phyloP scores from a whole-genome alignment of 441 rosid genomes.

The Lepidium campestre region DNA sequence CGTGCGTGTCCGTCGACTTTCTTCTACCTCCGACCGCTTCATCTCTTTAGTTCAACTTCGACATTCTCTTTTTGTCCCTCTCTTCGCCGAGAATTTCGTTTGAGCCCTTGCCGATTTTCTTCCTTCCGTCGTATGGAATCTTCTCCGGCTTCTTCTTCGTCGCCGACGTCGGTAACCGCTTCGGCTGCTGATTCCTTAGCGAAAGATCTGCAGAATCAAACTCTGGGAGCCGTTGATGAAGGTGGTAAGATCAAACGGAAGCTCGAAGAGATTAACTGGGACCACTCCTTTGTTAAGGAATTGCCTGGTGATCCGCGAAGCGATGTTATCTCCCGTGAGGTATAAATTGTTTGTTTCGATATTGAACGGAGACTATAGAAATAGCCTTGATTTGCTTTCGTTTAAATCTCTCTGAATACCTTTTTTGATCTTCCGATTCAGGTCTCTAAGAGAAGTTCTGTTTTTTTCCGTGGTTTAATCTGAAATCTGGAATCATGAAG shows the following conservation, averaged over 20 bases:
- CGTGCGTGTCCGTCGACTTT: slow-evolving; percentile 30
- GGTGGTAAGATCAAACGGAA: slow-evolving; percentile 15
- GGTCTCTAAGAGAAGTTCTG: background rate
- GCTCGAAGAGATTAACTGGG: slow-evolving; percentile 87
- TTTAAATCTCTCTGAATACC: background rate
- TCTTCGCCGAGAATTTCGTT: slow-evolving; percentile 16
- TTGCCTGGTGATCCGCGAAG: slow-evolving; percentile 79
- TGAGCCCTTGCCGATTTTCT: slow-evolving; percentile 16
- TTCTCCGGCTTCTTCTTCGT: slow-evolving; percentile 27
- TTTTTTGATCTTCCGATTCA: background rate
- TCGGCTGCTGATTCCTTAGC: slow-evolving; percentile 63
- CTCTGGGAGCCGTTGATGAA: slow-evolving; percentile 33
- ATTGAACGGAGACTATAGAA: background rate
- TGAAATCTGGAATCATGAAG: background rate
- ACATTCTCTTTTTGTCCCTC: slow-evolving; percentile 21
- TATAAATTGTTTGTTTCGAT: slow-evolving; percentile 7
- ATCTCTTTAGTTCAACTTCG: slow-evolving; percentile 20
- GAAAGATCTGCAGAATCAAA: slow-evolving; percentile 61
- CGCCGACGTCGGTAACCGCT: slow-evolving; percentile 34
- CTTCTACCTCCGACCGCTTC: slow-evolving; percentile 32
- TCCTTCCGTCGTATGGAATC: slow-evolving; percentile 27
- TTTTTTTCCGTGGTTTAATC: background rate
- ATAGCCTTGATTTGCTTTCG: background rate
- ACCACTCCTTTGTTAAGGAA: slow-evolving; percentile 77
- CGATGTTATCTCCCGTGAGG: slow-evolving; percentile 80